Base-by-base conservation (phyloP, 1,139 yeast genomes). In the Debaryomycetaceae sp. region DNA sequence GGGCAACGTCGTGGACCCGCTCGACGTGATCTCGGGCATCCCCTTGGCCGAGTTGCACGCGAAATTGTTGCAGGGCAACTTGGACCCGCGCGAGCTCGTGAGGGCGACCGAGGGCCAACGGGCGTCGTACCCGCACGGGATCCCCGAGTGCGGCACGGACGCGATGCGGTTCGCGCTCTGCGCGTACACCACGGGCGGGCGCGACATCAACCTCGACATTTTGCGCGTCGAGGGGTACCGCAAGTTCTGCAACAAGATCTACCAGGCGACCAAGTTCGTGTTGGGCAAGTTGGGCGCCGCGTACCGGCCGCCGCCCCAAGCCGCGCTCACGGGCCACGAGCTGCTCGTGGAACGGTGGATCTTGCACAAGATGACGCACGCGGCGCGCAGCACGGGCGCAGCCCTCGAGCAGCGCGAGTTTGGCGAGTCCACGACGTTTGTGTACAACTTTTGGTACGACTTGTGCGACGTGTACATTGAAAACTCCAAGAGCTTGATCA, bases 91-190 rank as follows among this genome's bases (percentile, higher is more conserved):
- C 39, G 98, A 90, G 59, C 66, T 90, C 48, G 79, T 72, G 53
- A 83, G 73, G 58, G 98, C 98, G 24, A 75, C 73, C 47, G 76
- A 71, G 27, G 97, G 97, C 37, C 98, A 90, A 63, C 77, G 72
- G 49, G 66, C 74, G 44, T 78, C 95, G 13, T 90, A 86, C 68
- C 98, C 98, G 40, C 78, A 77, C 44, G 98, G 98, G 64, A 87
- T 90, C 44, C 97, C 98, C 34, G 95, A 90, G 63, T 90, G 98
- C 72, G 98, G 98, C 67, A 87, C 97, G 31, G 98, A 90, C 59
- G 98, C 98, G 25, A 67, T 90, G 62, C 78, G 98, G 66, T 90
- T 90, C 55, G 97, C 98, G 16, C 73, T 90, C 43, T 90, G 98
- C 73, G 96, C 97, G 32, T 90, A 90, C 67, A 80, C 95, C 30